phyloP scores from a whole-genome alignment of 768 basidiomycete species.

The Hemileccinum impolitum region DNA sequence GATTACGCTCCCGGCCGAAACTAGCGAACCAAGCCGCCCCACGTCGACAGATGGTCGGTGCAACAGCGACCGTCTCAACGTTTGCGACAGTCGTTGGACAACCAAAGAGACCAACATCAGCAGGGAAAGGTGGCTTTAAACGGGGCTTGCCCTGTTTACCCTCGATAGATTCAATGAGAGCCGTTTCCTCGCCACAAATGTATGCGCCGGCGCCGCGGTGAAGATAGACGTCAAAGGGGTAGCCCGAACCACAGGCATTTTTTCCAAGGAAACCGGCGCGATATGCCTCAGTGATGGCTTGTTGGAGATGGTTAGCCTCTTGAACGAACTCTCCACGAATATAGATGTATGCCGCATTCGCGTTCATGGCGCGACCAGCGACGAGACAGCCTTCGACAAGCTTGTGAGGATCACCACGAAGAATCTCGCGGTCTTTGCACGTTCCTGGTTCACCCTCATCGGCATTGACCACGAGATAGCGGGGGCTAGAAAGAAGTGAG shows the following conservation, averaged over 20 bases:
- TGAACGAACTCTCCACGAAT: constrained; percentile 98
- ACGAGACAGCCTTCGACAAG: constrained; percentile 97
- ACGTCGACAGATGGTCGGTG: constrained; percentile 92
- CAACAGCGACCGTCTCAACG: constrained; percentile 97
- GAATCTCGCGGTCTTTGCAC: constrained; percentile 98
- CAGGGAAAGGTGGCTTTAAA: constrained; percentile 97
- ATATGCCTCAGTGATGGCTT: constrained; percentile 95
- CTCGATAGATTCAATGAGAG: constrained; percentile 93
- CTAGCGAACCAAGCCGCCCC: constrained; percentile 88
- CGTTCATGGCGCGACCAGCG: constrained; percentile 96
- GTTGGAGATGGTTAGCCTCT: constrained; percentile 90
- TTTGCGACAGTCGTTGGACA: constrained; percentile 98
- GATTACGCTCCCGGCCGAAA: constrained; percentile 89
- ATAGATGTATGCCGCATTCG: constrained; percentile 98
- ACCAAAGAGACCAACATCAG: constrained; percentile 96
- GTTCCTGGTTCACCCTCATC: constrained; percentile 99
- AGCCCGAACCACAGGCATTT: constrained; percentile 89
- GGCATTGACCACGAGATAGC: constrained; percentile 96
- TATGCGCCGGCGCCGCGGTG: constrained; percentile 98
- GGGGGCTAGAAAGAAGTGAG: constrained; percentile 54
- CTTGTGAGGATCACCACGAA: constrained; percentile 98
- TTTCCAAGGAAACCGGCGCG: constrained; percentile 83
- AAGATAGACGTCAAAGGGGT: constrained; percentile 96
- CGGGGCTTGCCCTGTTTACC: constrained; percentile 98
- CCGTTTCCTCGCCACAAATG: constrained; percentile 98